Conservation (phyloP, 441 rosid genomes). For the Populus trichocarpa region DNA sequence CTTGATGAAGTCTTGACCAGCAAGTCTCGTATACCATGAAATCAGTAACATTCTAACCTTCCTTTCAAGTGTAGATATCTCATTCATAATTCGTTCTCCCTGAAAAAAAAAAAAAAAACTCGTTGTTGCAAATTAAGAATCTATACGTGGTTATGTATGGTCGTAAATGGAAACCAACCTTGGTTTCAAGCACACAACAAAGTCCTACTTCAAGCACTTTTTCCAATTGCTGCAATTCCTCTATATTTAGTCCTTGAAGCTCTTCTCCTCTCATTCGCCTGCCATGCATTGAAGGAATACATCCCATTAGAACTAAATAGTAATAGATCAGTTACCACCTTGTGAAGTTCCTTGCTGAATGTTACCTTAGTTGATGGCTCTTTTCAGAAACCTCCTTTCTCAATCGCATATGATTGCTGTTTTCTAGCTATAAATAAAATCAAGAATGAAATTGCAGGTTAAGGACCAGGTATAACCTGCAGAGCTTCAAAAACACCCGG, state of each 20-base stretch:
- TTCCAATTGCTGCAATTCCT: conserved; percentile 49
- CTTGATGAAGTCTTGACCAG: neutral
- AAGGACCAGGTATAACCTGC: neutral
- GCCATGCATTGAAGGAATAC: neutral
- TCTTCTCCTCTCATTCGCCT: conserved; percentile 70
- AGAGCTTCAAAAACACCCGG: neutral
- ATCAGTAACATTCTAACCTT: conserved; percentile 33
- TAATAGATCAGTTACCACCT: neutral
- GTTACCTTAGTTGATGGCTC: conserved; percentile 44
- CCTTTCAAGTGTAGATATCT: conserved; percentile 43
- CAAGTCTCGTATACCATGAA: neutral
- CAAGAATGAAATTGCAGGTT: neutral
- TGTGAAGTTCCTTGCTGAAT: neutral
- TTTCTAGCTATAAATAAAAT: conserved; percentile 37
- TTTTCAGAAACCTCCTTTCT: conserved; percentile 54
- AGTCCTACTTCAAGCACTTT: conserved; percentile 53
- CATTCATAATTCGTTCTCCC: conserved; percentile 31
- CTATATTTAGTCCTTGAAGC: conserved; percentile 47
- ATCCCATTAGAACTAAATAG: neutral
- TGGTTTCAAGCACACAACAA: conserved; percentile 34
- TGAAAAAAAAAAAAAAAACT: no score
- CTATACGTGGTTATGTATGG: neutral
- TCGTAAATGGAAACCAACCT: conserved; percentile 25
- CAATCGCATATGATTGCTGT: conserved; percentile 34
- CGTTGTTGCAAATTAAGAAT: neutral